These are phyloP conservation scores for Vitis hybrid DNA, from an alignment of 177 flowering plant genomes.

Conservation along the genomic window DNA sequence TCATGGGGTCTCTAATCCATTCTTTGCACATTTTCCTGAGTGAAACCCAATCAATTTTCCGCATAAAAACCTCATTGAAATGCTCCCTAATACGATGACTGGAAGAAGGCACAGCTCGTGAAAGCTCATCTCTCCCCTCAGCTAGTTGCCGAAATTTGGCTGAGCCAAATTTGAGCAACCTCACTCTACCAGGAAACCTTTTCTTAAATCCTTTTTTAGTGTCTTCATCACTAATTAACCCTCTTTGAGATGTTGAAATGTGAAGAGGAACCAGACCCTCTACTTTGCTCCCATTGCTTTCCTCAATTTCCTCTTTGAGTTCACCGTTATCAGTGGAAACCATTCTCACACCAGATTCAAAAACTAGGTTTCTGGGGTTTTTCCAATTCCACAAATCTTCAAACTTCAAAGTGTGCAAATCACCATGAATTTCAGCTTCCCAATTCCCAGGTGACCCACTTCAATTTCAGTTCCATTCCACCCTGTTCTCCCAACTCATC, in stretches of 20 bases:
- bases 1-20: constrained; percentile 78
- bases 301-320: constrained; percentile 26
- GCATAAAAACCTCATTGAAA: constrained; percentile 34
- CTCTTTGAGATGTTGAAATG: constrained; percentile 50
- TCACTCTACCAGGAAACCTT: constrained; percentile 23
- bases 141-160: constrained; percentile 58
- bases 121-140: constrained; percentile 57
- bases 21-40: constrained; percentile 49
- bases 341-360: constrained; percentile 25
- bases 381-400: too few species aligned
- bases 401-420: too few species aligned
- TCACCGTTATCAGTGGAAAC: constrained; percentile 38
- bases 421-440: too few species aligned
- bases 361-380: neutral
- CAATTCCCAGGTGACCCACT: too few species aligned
- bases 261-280: constrained; percentile 33
- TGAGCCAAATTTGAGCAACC: constrained; percentile 45
- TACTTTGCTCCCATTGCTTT: constrained; percentile 20
- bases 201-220: constrained; percentile 14
- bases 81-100: constrained; percentile 45
- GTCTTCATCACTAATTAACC: constrained; percentile 26
- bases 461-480: too few species aligned
- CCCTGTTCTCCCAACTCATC: too few species aligned
- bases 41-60: constrained; percentile 66
- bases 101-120: constrained; percentile 60